A percentile compares a stretch with the other conserved stretches of the same genome.
phyloP scores from a whole-genome alignment of 2,329 filamentous ascomycete genomes.

The Exophiala sp. region DNA sequence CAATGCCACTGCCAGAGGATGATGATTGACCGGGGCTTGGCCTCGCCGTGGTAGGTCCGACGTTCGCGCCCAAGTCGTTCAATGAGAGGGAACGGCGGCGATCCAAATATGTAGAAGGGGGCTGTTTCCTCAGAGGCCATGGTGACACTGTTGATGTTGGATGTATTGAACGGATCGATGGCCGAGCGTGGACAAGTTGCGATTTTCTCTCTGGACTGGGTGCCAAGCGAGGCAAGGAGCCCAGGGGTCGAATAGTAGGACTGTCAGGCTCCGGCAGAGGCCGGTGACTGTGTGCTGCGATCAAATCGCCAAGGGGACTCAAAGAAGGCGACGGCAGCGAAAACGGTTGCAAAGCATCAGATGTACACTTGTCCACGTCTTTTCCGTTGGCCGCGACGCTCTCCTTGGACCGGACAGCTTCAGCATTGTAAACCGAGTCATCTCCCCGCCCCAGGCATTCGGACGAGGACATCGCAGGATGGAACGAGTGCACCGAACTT shows the following conservation, averaged over 20 bases:
- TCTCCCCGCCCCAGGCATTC: conserved; percentile 35
- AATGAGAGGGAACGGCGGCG: conserved; percentile 28
- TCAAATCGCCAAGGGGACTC: background rate
- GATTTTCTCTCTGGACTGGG: background rate
- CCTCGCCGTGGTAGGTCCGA: conserved; percentile 1
- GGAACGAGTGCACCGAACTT: conserved; percentile 22
- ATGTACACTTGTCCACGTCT: no score
- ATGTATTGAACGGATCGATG: conserved; percentile 11
- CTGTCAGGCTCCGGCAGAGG: conserved; percentile 26
- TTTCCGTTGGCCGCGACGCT: no score
- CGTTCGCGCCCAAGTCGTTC: conserved; percentile 28
- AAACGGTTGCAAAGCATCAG: background rate
- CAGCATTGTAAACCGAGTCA: conserved; percentile 37
- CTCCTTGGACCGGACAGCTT: conserved; percentile 32
- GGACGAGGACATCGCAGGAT: conserved; percentile 29
- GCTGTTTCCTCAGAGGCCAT: background rate
- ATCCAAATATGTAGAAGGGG: conserved; percentile 4
- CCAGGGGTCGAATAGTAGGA: conserved; percentile 25
- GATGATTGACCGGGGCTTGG: conserved; percentile 11
- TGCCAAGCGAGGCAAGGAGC: conserved; percentile 11
- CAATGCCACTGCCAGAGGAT: conserved; percentile 29
- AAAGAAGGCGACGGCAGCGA: conserved; percentile 23
- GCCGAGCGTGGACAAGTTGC: background rate
- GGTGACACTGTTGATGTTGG: background rate
- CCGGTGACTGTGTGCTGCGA: conserved; percentile 26